Conservation (phyloP, 495 filamentous ascomycete species). For the Penicillium chermesinum region DNA sequence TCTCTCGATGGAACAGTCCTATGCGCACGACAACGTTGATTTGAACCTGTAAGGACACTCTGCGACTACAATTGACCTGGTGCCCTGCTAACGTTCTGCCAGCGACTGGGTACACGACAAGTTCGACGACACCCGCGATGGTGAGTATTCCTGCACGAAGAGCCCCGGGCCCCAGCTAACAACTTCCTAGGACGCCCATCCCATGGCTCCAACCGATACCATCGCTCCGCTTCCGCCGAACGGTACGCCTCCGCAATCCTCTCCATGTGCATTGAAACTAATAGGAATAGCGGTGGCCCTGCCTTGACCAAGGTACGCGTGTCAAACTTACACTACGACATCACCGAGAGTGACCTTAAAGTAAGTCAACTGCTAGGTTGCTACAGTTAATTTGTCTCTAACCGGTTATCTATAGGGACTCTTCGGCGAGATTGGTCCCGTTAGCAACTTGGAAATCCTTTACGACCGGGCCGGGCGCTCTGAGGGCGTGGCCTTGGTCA, state of each 20-base stretch:
- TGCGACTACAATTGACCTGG: slow-evolving; percentile 4
- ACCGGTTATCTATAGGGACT: slow-evolving; percentile 54
- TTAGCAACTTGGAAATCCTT: slow-evolving; percentile 63
- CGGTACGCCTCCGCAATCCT: slow-evolving; percentile 38
- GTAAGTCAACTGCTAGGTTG: slow-evolving; percentile 40
- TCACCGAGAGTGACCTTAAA: slow-evolving; percentile 79
- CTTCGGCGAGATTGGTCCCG: slow-evolving; percentile 70
- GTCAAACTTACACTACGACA: slow-evolving; percentile 91
- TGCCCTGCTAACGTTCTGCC: slow-evolving; percentile 13
- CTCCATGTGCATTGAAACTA: slow-evolving; percentile 8
- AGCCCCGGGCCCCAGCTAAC: slow-evolving; percentile 13
- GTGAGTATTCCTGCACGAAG: slow-evolving; percentile 27
- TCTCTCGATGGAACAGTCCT: slow-evolving; percentile 51
- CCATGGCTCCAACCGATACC: slow-evolving; percentile 36
- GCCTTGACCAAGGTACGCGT: slow-evolving; percentile 71
- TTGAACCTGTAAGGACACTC: slow-evolving; percentile 46
- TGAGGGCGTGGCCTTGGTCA: slow-evolving; percentile 79
- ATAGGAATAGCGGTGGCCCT: slow-evolving; percentile 25
- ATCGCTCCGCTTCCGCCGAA: slow-evolving; percentile 45
- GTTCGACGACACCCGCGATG: slow-evolving; percentile 61
- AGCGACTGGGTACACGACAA: slow-evolving; percentile 93
- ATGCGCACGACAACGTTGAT: slow-evolving; percentile 49
- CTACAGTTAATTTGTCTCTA: neutral
- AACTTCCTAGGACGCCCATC: slow-evolving; percentile 33
- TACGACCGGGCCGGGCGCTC: slow-evolving; percentile 92